A percentile compares a stretch with the other conserved stretches of the same genome.
Evolutionary conservation across 129 eudicot genomes (phyloP).

Genomic region (Solidago caesia): DNA sequence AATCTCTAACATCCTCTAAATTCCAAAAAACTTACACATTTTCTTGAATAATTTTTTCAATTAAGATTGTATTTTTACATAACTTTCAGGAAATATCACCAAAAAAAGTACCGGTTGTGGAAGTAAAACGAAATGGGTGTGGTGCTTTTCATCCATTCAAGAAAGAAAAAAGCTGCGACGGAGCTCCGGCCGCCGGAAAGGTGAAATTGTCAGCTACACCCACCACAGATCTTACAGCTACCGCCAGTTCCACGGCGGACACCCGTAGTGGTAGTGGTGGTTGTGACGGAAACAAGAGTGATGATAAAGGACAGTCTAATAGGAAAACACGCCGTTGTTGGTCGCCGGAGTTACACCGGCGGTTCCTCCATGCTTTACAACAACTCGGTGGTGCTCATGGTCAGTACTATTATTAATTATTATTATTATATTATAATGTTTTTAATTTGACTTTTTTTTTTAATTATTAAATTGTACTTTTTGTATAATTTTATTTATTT

Average conservation of each 20-base stretch:
- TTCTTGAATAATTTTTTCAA: not conserved
- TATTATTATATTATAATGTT: not conserved
- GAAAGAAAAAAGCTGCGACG: slow-evolving; percentile 44
- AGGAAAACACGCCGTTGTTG: slow-evolving; percentile 83
- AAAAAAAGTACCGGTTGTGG: slow-evolving; percentile 54
- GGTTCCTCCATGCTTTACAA: slow-evolving; percentile 81
- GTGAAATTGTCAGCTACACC: slow-evolving; percentile 10
- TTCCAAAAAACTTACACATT: not conserved
- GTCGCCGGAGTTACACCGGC: slow-evolving; percentile 88
- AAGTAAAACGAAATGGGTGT: slow-evolving; percentile 71
- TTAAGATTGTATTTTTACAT: slow-evolving; percentile 23
- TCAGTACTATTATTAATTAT: slow-evolving; percentile 32
- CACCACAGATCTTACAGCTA: slow-evolving; percentile 41
- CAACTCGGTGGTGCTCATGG: slow-evolving; percentile 99
- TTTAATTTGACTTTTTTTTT: not conserved
- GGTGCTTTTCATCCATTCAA: slow-evolving; percentile 93
- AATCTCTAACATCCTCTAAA: too few species aligned
- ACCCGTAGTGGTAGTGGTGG: slow-evolving; percentile 52
- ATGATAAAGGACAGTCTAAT: slow-evolving; percentile 62
- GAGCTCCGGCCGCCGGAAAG: slow-evolving; percentile 25
- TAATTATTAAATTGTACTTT: slow-evolving; percentile 4
- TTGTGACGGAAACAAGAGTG: slow-evolving; percentile 42
- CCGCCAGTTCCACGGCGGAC: slow-evolving; percentile 70
- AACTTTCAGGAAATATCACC: slow-evolving; percentile 49
- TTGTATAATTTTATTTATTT: not conserved